These are phyloP conservation scores for Plasmopara viticola DNA, from an alignment of 352 stramenopile genomes.

Conservation along the genomic window DNA sequence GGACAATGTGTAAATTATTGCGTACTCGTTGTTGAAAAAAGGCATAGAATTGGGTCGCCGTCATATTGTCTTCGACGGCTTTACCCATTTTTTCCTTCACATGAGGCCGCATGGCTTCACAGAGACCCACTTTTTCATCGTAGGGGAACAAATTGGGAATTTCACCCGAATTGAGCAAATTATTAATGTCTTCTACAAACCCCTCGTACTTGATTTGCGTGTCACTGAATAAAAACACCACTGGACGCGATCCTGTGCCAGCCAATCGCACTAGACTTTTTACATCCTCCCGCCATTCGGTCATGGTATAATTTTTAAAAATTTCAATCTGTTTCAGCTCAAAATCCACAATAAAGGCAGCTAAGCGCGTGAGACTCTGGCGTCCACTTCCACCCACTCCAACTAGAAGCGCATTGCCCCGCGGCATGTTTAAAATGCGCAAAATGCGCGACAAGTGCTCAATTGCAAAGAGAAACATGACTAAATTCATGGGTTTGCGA, in stretches of 20 bases:
- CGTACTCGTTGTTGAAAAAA: slow-evolving; percentile 92
- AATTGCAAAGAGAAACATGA: slow-evolving; percentile 96
- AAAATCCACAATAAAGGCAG: slow-evolving; percentile 91
- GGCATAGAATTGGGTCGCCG: slow-evolving; percentile 80
- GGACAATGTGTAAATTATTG: slow-evolving; percentile 90
- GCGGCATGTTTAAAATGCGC: slow-evolving; percentile 92
- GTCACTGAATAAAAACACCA: slow-evolving; percentile 94
- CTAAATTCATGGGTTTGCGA: slow-evolving; percentile 93
- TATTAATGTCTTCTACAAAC: slow-evolving; percentile 97
- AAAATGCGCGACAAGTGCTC: slow-evolving; percentile 91
- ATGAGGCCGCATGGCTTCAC: slow-evolving; percentile 84
- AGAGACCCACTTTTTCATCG: slow-evolving; percentile 89
- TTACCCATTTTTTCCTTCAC: slow-evolving; percentile 91
- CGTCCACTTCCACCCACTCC: slow-evolving; percentile 90
- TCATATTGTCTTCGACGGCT: slow-evolving; percentile 87
- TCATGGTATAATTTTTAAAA: slow-evolving; percentile 91
- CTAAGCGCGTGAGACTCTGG: slow-evolving; percentile 89
- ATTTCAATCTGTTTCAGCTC: slow-evolving; percentile 93
- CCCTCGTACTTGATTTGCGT: slow-evolving; percentile 94
- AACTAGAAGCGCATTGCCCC: slow-evolving; percentile 90
- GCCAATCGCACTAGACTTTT: slow-evolving; percentile 88
- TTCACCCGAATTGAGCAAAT: slow-evolving; percentile 94
- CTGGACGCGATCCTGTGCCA: slow-evolving; percentile 74
- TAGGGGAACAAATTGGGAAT: slow-evolving; percentile 94
- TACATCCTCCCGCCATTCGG: slow-evolving; percentile 94